Percentiles rank a stretch among this genome's conserved stretches.
Evolutionary conservation across 257 asterid species (phyloP).

Genomic region (Eucommia ulmoides): DNA sequence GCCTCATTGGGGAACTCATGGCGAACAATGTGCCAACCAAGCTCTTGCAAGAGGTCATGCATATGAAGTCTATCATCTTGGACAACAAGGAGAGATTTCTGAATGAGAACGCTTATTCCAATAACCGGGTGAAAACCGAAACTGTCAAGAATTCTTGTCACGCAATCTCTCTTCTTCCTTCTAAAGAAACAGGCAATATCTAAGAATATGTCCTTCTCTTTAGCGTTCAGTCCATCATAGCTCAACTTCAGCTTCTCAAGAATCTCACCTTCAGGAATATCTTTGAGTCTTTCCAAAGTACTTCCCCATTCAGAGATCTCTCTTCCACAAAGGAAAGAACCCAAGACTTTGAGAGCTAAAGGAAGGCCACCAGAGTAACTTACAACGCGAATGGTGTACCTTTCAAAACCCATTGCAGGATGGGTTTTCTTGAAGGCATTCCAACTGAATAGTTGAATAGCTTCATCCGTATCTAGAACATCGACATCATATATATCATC

Average conservation of each 20-base stretch:
- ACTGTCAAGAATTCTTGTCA: constrained; percentile 1
- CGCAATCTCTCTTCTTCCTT: neutral
- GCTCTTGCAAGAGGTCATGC: constrained; percentile 6
- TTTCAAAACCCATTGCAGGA: neutral
- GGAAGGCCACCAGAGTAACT: neutral
- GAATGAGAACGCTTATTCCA: neutral
- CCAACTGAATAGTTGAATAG: constrained; percentile 3
- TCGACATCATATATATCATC: neutral
- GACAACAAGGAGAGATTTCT: neutral
- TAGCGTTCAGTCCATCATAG: constrained; percentile 1
- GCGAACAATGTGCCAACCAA: constrained; percentile 2
- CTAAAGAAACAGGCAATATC: constrained; percentile 7
- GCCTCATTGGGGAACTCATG: neutral
- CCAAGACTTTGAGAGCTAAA: constrained; percentile 5
- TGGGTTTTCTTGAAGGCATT: constrained; percentile 1
- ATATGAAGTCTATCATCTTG: constrained; percentile 3
- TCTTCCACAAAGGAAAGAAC: constrained; percentile 6
- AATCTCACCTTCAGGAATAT: neutral
- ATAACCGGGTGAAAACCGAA: constrained; percentile 1
- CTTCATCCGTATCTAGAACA: neutral
- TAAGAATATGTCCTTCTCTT: constrained; percentile 2
- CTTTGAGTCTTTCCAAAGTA: constrained; percentile 2
- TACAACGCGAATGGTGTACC: neutral
- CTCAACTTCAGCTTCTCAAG: constrained; percentile 3
- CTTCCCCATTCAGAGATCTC: constrained; percentile 7